Base-by-base conservation (phyloP, 2,329 filamentous ascomycete genomes). In the Talaromyces islandicus region DNA sequence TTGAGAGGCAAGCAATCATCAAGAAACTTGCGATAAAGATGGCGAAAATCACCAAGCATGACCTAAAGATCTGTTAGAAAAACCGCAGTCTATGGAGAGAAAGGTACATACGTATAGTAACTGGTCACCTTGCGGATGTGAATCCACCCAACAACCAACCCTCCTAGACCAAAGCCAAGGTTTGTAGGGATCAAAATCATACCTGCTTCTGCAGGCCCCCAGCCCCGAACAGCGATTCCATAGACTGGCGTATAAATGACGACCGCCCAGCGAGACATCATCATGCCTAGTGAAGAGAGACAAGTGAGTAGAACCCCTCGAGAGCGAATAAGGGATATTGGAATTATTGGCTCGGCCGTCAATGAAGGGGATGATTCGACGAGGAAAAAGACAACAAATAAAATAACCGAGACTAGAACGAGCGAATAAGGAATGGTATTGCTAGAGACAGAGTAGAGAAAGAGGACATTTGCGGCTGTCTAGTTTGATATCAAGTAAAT, bases 201-300 rank as follows among this genome's bases (percentile, higher is more conserved):
- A 3, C 91, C 91, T 2, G 90, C 88, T 1, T 84, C 78, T 0
- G 89, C 87, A 0, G 89, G 88, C 0, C 82, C 75, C 77, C 88
- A 88, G 59, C 84, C 84, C 2, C 87, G 85, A 1, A 94, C 87
- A 3, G 89, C 88, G 60, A 94, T 85, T 35, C 90, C 88, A 67
- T 91, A 92, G 50, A 91, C 85, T 0, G 91, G 91, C 0, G 88
- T 83, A 74, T 91, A 95, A 77, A 92, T 94, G 7, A 95, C 79
- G 1, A 95, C 81, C 7, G 82, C 82, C 91, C 90, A 95, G 60
- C 91, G 87, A 1, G 88, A 83, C 70, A 89, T 86, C 89, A 95
- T 93, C 71, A 91, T 83, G 21, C 88, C 86, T 0, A 92, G 81
- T 55, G 91, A 90, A 1, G 87, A 83, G 24, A 92, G 68, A 69